Evolutionary conservation across 495 filamentous ascomycete species (phyloP), one percentile per base, ranked within the genome.

Genomic region (Neurospora sublineolata): DNA sequence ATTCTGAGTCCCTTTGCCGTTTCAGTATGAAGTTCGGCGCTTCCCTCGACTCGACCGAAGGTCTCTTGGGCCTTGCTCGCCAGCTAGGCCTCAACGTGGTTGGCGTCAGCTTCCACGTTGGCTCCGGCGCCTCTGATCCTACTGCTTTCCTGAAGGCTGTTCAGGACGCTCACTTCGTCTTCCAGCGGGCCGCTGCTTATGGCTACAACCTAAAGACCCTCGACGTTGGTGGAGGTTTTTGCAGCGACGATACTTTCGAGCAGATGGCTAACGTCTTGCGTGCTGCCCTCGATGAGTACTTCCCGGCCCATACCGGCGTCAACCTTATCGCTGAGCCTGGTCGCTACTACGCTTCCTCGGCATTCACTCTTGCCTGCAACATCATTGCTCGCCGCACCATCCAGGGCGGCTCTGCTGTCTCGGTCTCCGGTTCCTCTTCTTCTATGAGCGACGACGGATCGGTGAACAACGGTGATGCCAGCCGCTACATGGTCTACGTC

Each of bases 11-110:
- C 80, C 83, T 97, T 74, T 97, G 95, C 84, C 92, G 92, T 27
- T 85, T 99, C 72, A 97, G 96, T 84, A 87, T 96, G 80, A 99
- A 99, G 82, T 99, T 97, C 74, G 95, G 95, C 68, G 94, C 94
- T 27, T 92, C 93, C 60, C 82, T 97, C 79, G 94, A 97, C 73
- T 85, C 88, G 38, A 93, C 93, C 37, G 86, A 87, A 23, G 85
- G 88, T 71, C 89, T 99, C 68, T 85, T 99, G 36, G 86, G 89
- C 71, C 83, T 97, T 18, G 95, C 95, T 4, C 91, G 90, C 77
- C 84, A 93, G 70, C 85, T 98, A n/a, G 91, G 89, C n/a, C 87
- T 99, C 72, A 97, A 97, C 77, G 92, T 99, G 8, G 91, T 97
- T 36, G 95, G 95, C 37, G 94, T 97, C 71, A 97, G 94, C 80